These are phyloP conservation scores for Beauveria bassiana DNA, from an alignment of 2,329 filamentous ascomycete species.

Conservation along the genomic window DNA sequence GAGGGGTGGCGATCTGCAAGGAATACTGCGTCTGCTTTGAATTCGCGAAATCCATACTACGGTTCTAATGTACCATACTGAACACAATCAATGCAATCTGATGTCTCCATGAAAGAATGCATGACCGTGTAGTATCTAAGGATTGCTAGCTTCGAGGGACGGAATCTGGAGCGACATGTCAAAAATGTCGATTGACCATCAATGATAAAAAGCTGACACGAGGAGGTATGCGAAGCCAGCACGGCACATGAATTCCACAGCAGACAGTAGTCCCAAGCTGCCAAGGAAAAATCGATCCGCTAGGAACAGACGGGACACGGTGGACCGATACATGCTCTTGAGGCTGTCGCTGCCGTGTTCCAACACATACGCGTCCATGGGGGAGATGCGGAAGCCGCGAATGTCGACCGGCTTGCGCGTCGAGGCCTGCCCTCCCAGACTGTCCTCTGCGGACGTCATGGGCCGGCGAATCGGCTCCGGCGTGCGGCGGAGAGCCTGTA, in stretches of 20 bases:
- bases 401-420: slow-evolving; percentile 28
- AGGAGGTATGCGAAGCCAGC: not conserved
- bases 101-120: not conserved
- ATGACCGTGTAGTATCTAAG: not conserved
- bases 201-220: not conserved
- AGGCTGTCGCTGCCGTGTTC: slow-evolving; percentile 16
- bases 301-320: slow-evolving; percentile 35
- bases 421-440: slow-evolving; percentile 5
- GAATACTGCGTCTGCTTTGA: not conserved
- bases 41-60: not conserved
- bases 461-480: slow-evolving; percentile 34
- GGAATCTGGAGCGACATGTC: too few relatives aligned
- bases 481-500: slow-evolving; percentile 35
- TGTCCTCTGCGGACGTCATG: slow-evolving; percentile 29
- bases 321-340: slow-evolving; percentile 28
- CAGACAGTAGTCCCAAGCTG: slow-evolving; percentile 23
- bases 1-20: not conserved
- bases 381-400: slow-evolving; percentile 39
- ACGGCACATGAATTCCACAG: not conserved
- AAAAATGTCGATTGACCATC: not conserved
- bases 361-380: slow-evolving; percentile 44
- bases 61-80: not conserved
- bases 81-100: not conserved
- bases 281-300: slow-evolving; percentile 35
- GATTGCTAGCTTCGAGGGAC: not conserved